Evolutionary conservation across 139 green algal species (phyloP).

Genomic region (Edaphochlamys debaryana): DNA sequence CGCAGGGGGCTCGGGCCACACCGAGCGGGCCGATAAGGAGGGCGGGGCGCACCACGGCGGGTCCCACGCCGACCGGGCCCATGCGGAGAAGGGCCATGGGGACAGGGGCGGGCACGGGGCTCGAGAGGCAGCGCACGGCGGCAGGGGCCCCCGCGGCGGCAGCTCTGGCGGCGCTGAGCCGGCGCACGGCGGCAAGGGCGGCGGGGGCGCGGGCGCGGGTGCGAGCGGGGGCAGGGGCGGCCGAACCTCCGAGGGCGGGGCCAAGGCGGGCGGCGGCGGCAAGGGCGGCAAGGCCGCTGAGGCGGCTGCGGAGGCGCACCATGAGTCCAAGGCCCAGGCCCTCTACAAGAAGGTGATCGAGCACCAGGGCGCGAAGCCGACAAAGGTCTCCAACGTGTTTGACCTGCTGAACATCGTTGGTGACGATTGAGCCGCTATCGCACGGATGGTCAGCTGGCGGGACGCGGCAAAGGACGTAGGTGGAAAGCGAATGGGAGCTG

Average conservation of each 20-base stretch:
- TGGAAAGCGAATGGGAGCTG: too few relatives aligned
- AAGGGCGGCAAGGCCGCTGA: not conserved
- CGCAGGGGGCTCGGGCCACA: too few relatives aligned
- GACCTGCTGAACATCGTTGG: slow-evolving; percentile 18
- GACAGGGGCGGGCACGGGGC: too few relatives aligned
- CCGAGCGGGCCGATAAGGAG: too few relatives aligned
- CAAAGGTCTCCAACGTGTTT: slow-evolving; percentile 25
- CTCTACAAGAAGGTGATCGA: slow-evolving; percentile 40
- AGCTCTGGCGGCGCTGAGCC: not conserved
- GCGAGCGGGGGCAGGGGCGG: not conserved
- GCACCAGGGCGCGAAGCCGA: slow-evolving; percentile 19
- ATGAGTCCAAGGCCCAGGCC: slow-evolving; percentile 28
- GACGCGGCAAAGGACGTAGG: too few relatives aligned
- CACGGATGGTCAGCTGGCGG: too few relatives aligned
- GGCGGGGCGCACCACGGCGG: not conserved
- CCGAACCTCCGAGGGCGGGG: too few relatives aligned
- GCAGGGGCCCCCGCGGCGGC: not conserved
- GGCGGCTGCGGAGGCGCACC: not conserved
- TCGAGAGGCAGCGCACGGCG: not conserved
- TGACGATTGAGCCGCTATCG: slow-evolving; percentile 4
- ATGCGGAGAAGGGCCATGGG: too few relatives aligned
- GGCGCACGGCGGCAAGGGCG: too few relatives aligned
- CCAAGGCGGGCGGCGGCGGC: not conserved
- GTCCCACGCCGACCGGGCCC: too few relatives aligned
- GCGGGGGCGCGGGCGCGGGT: too few relatives aligned